Evolutionary conservation across 345 rosid species (phyloP).

Genomic region (Murraya paniculata): DNA sequence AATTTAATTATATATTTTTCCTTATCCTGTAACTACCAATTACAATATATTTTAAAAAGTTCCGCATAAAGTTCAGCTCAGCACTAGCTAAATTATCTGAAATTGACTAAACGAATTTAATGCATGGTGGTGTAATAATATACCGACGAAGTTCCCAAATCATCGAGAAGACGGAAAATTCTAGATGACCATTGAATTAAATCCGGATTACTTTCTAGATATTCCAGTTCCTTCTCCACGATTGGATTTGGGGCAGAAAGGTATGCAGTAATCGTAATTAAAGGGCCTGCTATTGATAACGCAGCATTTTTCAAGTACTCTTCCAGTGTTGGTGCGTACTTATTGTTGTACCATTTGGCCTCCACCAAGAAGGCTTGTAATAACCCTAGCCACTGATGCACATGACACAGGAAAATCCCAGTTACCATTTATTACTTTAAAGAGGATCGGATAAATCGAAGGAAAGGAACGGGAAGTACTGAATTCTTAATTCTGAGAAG

Average conservation of each 20-base stretch:
- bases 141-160: conserved; percentile 26
- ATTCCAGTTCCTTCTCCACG: neutral
- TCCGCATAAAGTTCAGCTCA: no score
- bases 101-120: fast-evolving
- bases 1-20: no score
- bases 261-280: neutral
- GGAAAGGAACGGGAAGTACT: neutral
- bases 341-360: conserved; percentile 21
- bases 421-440: no score
- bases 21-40: no score
- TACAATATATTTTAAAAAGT: no score
- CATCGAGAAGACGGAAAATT: conserved; percentile 19
- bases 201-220: neutral
- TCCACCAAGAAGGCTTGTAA: conserved; percentile 22
- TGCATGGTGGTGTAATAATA: neutral
- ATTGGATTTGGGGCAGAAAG: neutral
- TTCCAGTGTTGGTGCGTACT: neutral
- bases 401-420: neutral
- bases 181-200: neutral
- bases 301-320: conserved; percentile 28
- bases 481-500: conserved; percentile 1
- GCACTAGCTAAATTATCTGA: no score
- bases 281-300: conserved; percentile 16
- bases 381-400: conserved; percentile 23
- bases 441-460: no score